Evolutionary conservation across 768 basidiomycete genomes (phyloP).

Genomic region (Tricholoma bakamatsutake): DNA sequence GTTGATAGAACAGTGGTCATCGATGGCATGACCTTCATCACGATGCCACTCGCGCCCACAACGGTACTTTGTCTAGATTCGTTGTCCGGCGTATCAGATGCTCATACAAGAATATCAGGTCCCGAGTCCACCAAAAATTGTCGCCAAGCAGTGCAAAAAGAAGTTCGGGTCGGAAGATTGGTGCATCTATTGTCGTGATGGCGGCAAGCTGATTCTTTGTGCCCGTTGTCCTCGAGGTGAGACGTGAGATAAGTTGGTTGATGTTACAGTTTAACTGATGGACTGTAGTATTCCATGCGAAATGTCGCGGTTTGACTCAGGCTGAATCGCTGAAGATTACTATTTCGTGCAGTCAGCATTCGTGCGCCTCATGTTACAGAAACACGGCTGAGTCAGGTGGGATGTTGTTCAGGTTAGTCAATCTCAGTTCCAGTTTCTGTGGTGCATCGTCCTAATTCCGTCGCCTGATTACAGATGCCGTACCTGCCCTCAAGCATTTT

Average conservation of each 20-base stretch:
- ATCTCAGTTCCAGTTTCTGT: neutral
- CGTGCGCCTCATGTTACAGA: constrained; percentile 39
- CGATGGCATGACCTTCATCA: constrained; percentile 24
- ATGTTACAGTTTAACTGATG: neutral
- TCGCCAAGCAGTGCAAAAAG: constrained; percentile 23
- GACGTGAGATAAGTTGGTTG: constrained; percentile 1
- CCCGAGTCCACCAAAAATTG: neutral
- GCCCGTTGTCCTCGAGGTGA: constrained; percentile 48
- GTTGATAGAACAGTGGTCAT: constrained; percentile 31
- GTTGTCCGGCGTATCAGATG: neutral
- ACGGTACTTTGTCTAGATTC: neutral
- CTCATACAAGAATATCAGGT: constrained; percentile 3
- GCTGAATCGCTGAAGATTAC: constrained; percentile 21
- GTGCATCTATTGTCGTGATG: constrained; percentile 56
- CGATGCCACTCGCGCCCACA: constrained; percentile 5
- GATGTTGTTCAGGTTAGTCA: constrained; percentile 48
- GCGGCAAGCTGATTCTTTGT: constrained; percentile 48
- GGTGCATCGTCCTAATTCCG: neutral
- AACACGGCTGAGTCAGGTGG: constrained; percentile 44
- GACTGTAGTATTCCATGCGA: constrained; percentile 44
- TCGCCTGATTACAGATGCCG: constrained; percentile 38
- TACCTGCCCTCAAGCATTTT: constrained; percentile 54
- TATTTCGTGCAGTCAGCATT: constrained; percentile 44
- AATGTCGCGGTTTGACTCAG: constrained; percentile 37
- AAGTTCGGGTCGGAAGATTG: constrained; percentile 51